Evolutionary conservation across 208 protist species (phyloP), one percentile per base, ranked within the genome.

Genomic region (Borovskyia barvae): DNA sequence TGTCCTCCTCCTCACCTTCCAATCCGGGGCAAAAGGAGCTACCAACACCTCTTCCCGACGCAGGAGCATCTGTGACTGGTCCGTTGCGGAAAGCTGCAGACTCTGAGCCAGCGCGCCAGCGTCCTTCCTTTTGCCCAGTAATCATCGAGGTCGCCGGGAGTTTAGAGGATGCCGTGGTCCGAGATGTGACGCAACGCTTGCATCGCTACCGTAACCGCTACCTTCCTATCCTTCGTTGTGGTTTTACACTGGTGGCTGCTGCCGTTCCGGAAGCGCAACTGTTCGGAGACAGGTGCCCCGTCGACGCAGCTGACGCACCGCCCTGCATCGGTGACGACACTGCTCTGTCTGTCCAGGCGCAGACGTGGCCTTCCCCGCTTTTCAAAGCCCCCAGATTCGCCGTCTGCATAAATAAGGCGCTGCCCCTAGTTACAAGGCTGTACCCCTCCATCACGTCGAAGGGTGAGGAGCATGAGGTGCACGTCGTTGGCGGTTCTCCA

Each of bases 121-220:
- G 25, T 5, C 39, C 14, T 15, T 3, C 50, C 0, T 58, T 53
- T 24, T 28, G 50, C 6, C 47, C 52, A 22, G 42, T 61, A 0
- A 28, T 73, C 6, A 24, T 66, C 0, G 86, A 93, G 59, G 64
- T 90, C 0, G 68, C 77, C 5, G 86, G 86, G 1, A 54, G 54
- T 36, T 71, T 89, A 46, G 66, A 80, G 35, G 80, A 90, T 57
- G 32, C 41, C 0, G 33, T 52, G 0, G 72, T 77, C 14, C 35
- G 48, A 7, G 75, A 69, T 1, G 39, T 86, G 4, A 55, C 59
- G 20, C 55, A 50, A 30, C 71, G 67, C 3, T 64, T 93, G 41
- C 86, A 77, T 24, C 45, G 71, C 47, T 77, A 82, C 45, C 82
- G 74, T 55, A 85, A 82, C 35, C 79, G 86, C 8, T 93, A 93